phyloP scores from a whole-genome alignment of 2,329 filamentous ascomycete species.

The Lasiodiplodia gonubiensis region DNA sequence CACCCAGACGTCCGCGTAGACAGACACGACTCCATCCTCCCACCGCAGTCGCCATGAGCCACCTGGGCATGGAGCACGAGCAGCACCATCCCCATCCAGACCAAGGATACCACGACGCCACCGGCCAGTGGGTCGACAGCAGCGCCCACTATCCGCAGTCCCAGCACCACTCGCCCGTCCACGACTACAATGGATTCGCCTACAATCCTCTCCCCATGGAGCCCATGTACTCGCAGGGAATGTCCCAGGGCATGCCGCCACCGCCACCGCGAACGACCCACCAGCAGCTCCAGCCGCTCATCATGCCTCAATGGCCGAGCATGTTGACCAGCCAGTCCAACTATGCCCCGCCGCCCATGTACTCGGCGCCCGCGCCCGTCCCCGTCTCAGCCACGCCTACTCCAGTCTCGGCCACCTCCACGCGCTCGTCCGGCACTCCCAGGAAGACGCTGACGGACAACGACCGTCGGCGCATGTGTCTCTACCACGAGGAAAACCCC shows the following conservation, averaged over 20 bases:
- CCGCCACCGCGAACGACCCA: conserved; percentile 49
- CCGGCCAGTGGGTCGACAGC: conserved; percentile 41
- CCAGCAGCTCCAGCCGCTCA: conserved; percentile 49
- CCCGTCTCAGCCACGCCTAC: conserved; percentile 43
- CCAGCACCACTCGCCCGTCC: conserved; percentile 47
- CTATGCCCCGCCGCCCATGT: conserved; percentile 42
- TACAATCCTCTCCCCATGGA: conserved; percentile 49
- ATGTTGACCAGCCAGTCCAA: conserved; percentile 51
- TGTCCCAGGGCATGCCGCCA: conserved; percentile 37
- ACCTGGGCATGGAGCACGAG: conserved; percentile 50
- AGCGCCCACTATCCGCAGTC: conserved; percentile 39
- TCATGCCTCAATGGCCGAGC: conserved; percentile 49
- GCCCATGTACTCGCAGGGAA: conserved; percentile 40
- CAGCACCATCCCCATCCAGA: conserved; percentile 35
- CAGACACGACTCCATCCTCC: conserved; percentile 34
- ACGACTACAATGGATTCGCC: conserved; percentile 48
- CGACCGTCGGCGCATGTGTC: conserved; percentile 90
- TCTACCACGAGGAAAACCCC: conserved; percentile 89
- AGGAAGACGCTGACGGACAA: conserved; percentile 89
- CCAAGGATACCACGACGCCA: conserved; percentile 39
- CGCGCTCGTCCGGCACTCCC: conserved; percentile 64
- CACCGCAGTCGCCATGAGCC: conserved; percentile 42
- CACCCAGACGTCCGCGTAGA: conserved; percentile 39
- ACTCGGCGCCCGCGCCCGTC: conserved; percentile 44
- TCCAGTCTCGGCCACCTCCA: conserved; percentile 48